Base-by-base conservation (phyloP, 352 stramenopile genomes). In the Thalassiosira sp. region DNA sequence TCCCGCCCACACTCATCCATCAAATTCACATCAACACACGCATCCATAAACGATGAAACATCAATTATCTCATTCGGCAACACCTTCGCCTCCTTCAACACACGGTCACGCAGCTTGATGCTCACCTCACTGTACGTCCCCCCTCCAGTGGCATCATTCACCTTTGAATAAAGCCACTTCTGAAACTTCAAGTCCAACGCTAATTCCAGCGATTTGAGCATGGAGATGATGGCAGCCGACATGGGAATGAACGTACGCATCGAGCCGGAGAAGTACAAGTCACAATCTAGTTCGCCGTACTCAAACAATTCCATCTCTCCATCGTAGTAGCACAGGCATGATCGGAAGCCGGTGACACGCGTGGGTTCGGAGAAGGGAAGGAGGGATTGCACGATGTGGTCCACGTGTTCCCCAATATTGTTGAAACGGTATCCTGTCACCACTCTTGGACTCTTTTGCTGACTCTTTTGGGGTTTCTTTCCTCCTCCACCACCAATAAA, bases 11-110 rank as follows among this genome's bases (percentile, higher is more conserved):
- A 94, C 28, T 89, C 74, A 77, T 94, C 87, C 87, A 94, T 94
- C 11, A 94, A 63, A 64, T 91, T 83, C 0, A 91, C 85, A 81
- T 94, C 89, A 8, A 94, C 77, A 43, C 72, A 76, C 5, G 78
- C 81, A 77, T 94, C 88, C 89, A 94, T 93, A 58, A 94, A 94
- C 15, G 76, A 74, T 0, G 79, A 90, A 11, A 94, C 89, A 71
- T 94, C 89, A 52, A 94, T 89, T 40, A 94, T 94, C 64, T 93
- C 75, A 63, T 93, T 93, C 24, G 88, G 88, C 16, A 93, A 76
- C 13, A 93, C 84, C 57, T 81, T 87, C 15, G 70, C 88, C 69
- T 93, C 88, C 63, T 89, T 90, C 43, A 93, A 69, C 1, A 93
- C 84, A 28, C 88, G 76, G 77, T 91, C 85, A 40, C 85, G 58